Conservation (phyloP, 306 rosid genomes). For the Begonia fuchsioides region DNA sequence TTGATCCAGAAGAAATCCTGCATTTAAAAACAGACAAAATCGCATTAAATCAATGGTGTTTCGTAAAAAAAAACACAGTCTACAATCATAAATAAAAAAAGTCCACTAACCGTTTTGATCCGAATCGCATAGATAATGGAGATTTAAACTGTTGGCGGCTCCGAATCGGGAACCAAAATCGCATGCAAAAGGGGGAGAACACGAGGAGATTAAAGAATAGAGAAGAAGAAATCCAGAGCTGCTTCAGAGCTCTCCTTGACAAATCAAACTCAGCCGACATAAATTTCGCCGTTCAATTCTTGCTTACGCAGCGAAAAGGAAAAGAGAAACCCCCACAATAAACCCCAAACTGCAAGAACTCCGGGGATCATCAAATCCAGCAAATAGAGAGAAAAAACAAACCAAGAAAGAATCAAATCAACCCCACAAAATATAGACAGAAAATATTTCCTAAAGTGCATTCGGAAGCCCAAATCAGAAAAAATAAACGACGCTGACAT, state of each 20-base stretch:
- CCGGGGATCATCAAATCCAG: too few species aligned
- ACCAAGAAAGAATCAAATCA: too few species aligned
- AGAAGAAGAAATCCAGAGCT: conserved; percentile 18
- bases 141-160: conserved; percentile 8
- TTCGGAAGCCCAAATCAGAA: too few species aligned
- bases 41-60: background rate
- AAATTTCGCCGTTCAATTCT: conserved; percentile 12
- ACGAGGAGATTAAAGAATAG: background rate
- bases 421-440: too few species aligned
- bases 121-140: conserved; percentile 17
- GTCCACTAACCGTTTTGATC: conserved; percentile 25
- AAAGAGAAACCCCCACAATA: too few species aligned
- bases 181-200: conserved; percentile 37
- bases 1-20: conserved; percentile 24
- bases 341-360: too few species aligned
- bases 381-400: too few species aligned
- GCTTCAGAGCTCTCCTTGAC: conserved; percentile 28
- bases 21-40: conserved; percentile 3
- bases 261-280: conserved; percentile 21
- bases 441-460: too few species aligned
- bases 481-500: too few species aligned
- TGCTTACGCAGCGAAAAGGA: background rate
- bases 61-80: background rate
- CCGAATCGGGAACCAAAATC: conserved; percentile 11
- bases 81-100: conserved; percentile 1